phyloP scores from a whole-genome alignment of 2,329 filamentous ascomycete species.

The Alternaria tenuissima region DNA sequence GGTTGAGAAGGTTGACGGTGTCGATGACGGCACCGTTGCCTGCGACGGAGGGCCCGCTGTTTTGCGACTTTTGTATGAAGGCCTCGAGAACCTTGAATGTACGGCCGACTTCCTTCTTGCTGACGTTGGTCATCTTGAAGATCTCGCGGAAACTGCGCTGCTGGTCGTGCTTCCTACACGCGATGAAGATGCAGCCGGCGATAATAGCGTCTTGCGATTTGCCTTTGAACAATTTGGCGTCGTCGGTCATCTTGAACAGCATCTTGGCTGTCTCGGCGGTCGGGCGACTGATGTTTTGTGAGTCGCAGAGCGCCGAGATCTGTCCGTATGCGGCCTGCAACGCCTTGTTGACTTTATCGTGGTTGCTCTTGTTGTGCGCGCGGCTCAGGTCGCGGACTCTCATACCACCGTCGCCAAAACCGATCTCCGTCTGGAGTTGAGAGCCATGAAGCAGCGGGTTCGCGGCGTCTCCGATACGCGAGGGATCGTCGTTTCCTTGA shows the following conservation, averaged over 20 bases:
- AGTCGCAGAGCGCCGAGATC: conserved; percentile 85
- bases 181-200: conserved; percentile 96
- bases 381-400: conserved; percentile 79
- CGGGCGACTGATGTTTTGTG: conserved; percentile 70
- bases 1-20: conserved; percentile 67
- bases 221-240: conserved; percentile 92
- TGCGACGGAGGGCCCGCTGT: conserved; percentile 31
- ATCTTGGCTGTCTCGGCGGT: conserved; percentile 92
- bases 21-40: conserved; percentile 54
- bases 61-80: conserved; percentile 75
- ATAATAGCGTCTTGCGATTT: conserved; percentile 95
- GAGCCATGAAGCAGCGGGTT: conserved; percentile 91
- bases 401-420: conserved; percentile 77
- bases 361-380: conserved; percentile 80
- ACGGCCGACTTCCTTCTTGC: conserved; percentile 95
- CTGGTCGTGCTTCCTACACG: conserved; percentile 87
- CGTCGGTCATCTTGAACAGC: conserved; percentile 93
- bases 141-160: conserved; percentile 95
- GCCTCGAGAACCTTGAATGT: conserved; percentile 93
- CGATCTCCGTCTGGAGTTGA: conserved; percentile 87
- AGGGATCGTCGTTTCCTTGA: conserved; percentile 94
- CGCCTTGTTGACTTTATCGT: conserved; percentile 83
- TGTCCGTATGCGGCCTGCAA: conserved; percentile 86
- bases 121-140: conserved; percentile 88
- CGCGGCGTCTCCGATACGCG: conserved; percentile 93